Base-by-base conservation (phyloP, 495 filamentous ascomycete species). In the Podospora pseudocomata region DNA sequence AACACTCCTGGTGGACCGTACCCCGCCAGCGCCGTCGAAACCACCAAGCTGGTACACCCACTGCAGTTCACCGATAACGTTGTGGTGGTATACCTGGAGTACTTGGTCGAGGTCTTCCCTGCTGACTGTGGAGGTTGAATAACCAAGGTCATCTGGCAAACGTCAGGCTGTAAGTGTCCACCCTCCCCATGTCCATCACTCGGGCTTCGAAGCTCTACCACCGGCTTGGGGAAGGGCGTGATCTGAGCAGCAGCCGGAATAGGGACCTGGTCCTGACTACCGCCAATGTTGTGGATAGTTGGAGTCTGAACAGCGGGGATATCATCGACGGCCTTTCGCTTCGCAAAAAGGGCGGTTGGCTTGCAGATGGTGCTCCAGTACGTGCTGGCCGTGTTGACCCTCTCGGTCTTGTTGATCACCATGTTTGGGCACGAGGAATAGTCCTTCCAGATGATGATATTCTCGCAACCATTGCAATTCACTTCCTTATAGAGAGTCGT, bases 391-490 rank as follows among this genome's bases (percentile, higher is more conserved):
- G 71, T 73, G 1, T 60, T 53, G 1, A 49, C 71, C 5, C 16
- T n/a, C 15, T 56, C 61, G 0, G 65, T 75, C 2, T 67, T 63
- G 15, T 64, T 68, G 61, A 80, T 71, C 0, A 26, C n/a, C 62
- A 66, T 60, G 60, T 71, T 77, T 19, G 78, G 76, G 65, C 78
- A 80, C 30, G 66, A 68, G 7, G 66, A 72, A 4, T 65, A 55
- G 19, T 71, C 64, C 4, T 68, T 60, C 27, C 63, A 56, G 3
- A 75, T 58, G 1, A 27, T 30, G 27, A 80, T 26, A 34, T 68
- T 57, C 15, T 68, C 54, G 65, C 78, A 80, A 4, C 78, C 78
- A 53, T 74, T 60, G 67, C 78, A 80, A 70, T 80, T 62, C 20
- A 80, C 62, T 16, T 66, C 64, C 39, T 65, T 63, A 23, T 59